Evolutionary conservation across 208 protist species (phyloP), one percentile per base, ranked within the genome.

Genomic region (Angomonas deanei): DNA sequence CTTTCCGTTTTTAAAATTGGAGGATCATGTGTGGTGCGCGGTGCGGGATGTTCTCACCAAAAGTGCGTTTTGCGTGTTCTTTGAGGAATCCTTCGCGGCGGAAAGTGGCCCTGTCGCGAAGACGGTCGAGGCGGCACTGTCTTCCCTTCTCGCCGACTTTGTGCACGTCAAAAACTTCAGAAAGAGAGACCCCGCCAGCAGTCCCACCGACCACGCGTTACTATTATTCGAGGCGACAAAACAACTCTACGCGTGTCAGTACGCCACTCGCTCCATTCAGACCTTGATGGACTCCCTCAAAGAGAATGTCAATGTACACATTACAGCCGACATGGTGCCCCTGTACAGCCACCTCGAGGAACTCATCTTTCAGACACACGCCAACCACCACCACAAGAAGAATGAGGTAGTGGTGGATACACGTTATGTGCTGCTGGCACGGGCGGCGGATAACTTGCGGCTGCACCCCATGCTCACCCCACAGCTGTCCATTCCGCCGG

Each of bases 401-500:
- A 80, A 76, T 0, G 81, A 80, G 5, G 79, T 86, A 53, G 73
- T 82, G 27, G 67, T 93, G 11, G 83, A 85, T 69, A 87, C 76
- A 49, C 75, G 8, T 15, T 81, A 79, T 34, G 68, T 83, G 46
- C 70, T 70, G 4, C 70, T 80, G 23, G 80, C 87, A 13, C 68
- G 72, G 1, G 82, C 83, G 1, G 83, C 83, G 3, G 81, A 91
- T 59, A 76, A 86, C 36, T 65, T 93, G 11, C 87, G 85, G 72
- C 87, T 80, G 53, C 78, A 93, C 60, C 81, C 77, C n/a, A 71
- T 81, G 10, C 70, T 91, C 0, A 74, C 82, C 1, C 83, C 87
- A n/a, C 81, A 91, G 56, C 68, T 89, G 36, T 88, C 86, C 73
- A 85, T 89, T 50, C 87, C 87, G 30, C 82, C 64, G 64, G 87